phyloP scores from a whole-genome alignment of 108 stramenopile genomes.

The Pseudonitzschia multiseries region DNA sequence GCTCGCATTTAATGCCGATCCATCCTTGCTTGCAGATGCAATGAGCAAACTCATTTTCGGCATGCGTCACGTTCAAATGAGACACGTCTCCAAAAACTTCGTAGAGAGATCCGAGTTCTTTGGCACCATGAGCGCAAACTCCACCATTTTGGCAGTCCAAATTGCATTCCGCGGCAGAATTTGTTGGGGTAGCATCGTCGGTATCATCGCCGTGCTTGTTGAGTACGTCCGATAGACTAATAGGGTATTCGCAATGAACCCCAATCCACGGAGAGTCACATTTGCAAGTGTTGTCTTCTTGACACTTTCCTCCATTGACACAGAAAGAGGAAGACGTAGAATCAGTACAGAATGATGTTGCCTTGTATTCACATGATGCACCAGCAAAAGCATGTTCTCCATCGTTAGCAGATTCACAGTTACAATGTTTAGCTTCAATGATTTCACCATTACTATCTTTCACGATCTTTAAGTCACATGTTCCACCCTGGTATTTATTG shows the following conservation, averaged over 20 bases:
- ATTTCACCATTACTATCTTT: not conserved
- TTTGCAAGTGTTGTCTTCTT: conserved; percentile 13
- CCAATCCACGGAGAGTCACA: conserved; percentile 28
- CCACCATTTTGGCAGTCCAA: conserved; percentile 36
- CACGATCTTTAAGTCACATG: conserved; percentile 13
- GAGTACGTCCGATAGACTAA: conserved; percentile 1
- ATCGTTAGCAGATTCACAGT: conserved; percentile 28
- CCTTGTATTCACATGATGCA: conserved; percentile 29
- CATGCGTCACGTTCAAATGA: conserved; percentile 35
- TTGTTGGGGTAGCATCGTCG: not conserved
- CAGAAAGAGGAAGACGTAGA: conserved; percentile 21
- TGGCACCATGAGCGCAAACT: conserved; percentile 37
- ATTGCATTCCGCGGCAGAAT: conserved; percentile 16
- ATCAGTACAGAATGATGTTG: conserved; percentile 27
- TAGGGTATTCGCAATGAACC: conserved; percentile 22
- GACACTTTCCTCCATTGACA: conserved; percentile 32
- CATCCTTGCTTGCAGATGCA: conserved; percentile 54
- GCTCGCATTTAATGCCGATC: conserved; percentile 41
- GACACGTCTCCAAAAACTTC: conserved; percentile 17
- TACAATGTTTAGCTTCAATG: conserved; percentile 17
- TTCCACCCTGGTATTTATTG: conserved; percentile 22
- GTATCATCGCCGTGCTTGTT: not conserved
- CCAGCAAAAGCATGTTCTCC: conserved; percentile 23
- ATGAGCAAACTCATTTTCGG: conserved; percentile 48
- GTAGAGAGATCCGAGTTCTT: conserved; percentile 29